Conservation (phyloP, 2,329 filamentous ascomycete genomes). For the Didymella exigua region DNA sequence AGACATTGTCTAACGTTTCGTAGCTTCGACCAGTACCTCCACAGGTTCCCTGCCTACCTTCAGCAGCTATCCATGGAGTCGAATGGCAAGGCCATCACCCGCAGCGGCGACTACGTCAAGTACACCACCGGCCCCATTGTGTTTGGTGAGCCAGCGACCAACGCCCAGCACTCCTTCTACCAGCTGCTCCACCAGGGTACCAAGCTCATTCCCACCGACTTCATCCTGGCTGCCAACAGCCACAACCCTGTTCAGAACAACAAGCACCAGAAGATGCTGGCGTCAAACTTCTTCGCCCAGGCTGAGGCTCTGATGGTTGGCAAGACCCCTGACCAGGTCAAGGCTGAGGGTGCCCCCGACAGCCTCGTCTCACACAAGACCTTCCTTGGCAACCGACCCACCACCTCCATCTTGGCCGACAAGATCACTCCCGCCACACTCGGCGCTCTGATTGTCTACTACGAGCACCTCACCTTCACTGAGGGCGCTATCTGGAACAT, state of each 20-base stretch:
- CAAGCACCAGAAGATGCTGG: conserved; percentile 95
- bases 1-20: conserved; percentile 10
- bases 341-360: conserved; percentile 73
- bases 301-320: conserved; percentile 89
- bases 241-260: conserved; percentile 94
- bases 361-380: conserved; percentile 96
- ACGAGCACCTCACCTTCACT: conserved; percentile 97
- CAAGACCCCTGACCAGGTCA: conserved; percentile 81
- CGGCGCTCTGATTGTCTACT: conserved; percentile 96
- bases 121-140: conserved; percentile 96
- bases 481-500: conserved; percentile 99
- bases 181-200: conserved; percentile 99
- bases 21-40: conserved; percentile 97
- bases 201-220: conserved; percentile 97
- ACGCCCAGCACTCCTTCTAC: conserved; percentile 99
- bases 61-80: conserved; percentile 99
- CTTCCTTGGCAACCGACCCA: conserved; percentile 96
- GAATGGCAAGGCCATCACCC: conserved; percentile 96
- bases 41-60: conserved; percentile 98
- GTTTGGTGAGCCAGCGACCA: conserved; percentile 98
- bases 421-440: conserved; percentile 93
- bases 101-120: conserved; percentile 85
- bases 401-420: conserved; percentile 90
- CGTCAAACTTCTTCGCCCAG: conserved; percentile 90
- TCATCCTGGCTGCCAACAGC: conserved; percentile 93